Conservation (phyloP, 2,329 filamentous ascomycete species). For the Pseudopithomyces chartarum region DNA sequence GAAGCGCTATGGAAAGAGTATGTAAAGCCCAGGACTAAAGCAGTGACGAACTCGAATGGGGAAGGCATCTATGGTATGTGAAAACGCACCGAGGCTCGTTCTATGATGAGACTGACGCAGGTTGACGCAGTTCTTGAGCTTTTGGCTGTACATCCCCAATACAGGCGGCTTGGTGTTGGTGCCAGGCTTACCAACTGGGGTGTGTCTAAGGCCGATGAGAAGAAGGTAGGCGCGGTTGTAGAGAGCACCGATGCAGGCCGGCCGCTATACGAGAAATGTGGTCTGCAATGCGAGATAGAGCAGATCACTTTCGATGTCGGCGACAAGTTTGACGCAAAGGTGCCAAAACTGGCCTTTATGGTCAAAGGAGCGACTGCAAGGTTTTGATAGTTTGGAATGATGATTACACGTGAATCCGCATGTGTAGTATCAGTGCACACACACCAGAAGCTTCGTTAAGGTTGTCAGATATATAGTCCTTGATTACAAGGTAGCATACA, state of each 20-base stretch:
- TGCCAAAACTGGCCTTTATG: conserved; percentile 15
- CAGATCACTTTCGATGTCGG: conserved; percentile 17
- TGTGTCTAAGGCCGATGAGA: conserved; percentile 17
- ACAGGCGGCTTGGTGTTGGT: conserved; percentile 20
- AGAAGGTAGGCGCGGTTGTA: conserved; percentile 15
- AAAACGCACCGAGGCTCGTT: too few relatives aligned
- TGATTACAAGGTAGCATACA: too few relatives aligned
- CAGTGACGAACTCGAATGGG: conserved; percentile 9
- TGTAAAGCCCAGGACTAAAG: conserved; percentile 14
- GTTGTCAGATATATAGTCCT: too few relatives aligned
- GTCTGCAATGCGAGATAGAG: conserved; percentile 16
- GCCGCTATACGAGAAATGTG: conserved; percentile 16
- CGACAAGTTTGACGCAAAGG: conserved; percentile 12
- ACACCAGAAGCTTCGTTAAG: too few relatives aligned
- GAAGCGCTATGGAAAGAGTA: conserved; percentile 16
- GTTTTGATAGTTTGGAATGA: too few relatives aligned
- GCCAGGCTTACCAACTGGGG: conserved; percentile 19
- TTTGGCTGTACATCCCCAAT: conserved; percentile 20
- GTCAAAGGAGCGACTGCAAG: conserved; percentile 4
- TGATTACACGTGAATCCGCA: too few relatives aligned
- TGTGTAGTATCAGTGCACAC: too few relatives aligned
- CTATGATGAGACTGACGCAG: neutral
- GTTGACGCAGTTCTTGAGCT: conserved; percentile 18
- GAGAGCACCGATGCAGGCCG: conserved; percentile 16
- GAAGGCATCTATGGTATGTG: conserved; percentile 19